Evolutionary conservation across 2,329 filamentous ascomycete species (phyloP).

Genomic region (Cladophialophora immunda): DNA sequence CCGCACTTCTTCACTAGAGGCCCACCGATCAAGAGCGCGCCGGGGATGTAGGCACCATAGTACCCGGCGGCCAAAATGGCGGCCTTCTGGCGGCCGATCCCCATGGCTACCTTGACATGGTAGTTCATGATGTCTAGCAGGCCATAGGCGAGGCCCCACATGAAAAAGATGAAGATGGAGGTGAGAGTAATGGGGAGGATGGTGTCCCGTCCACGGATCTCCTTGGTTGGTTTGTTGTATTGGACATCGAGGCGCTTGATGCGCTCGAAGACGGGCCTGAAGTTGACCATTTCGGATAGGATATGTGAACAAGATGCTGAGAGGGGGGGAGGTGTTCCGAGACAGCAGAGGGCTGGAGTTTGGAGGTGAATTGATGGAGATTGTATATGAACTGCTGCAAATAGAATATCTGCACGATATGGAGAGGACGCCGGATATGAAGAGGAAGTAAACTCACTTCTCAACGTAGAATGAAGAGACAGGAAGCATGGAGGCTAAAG

Average conservation of each 20-base stretch:
- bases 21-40: constrained; percentile 37
- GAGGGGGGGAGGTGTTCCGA: background rate
- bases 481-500: background rate
- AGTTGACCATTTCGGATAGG: constrained; percentile 23
- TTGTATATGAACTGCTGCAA: background rate
- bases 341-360: background rate
- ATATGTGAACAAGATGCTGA: background rate
- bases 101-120: constrained; percentile 41
- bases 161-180: constrained; percentile 53
- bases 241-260: constrained; percentile 45
- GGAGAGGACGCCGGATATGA: background rate
- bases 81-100: constrained; percentile 34
- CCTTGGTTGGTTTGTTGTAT: constrained; percentile 21
- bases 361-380: background rate
- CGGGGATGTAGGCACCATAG: constrained; percentile 38
- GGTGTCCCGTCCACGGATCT: constrained; percentile 28
- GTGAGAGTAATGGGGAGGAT: constrained; percentile 34
- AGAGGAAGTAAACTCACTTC: background rate
- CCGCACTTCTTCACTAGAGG: constrained; percentile 37
- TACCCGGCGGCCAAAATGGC: constrained; percentile 39
- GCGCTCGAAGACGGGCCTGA: constrained; percentile 67
- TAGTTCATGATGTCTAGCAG: constrained; percentile 58
- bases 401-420: background rate
- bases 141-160: constrained; percentile 64
- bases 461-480: background rate